Percentiles rank a stretch among this genome's conserved stretches.
These are phyloP conservation scores for Albophoma yamanashiensis DNA, from an alignment of 2,329 filamentous ascomycete genomes.

Conservation along the genomic window DNA sequence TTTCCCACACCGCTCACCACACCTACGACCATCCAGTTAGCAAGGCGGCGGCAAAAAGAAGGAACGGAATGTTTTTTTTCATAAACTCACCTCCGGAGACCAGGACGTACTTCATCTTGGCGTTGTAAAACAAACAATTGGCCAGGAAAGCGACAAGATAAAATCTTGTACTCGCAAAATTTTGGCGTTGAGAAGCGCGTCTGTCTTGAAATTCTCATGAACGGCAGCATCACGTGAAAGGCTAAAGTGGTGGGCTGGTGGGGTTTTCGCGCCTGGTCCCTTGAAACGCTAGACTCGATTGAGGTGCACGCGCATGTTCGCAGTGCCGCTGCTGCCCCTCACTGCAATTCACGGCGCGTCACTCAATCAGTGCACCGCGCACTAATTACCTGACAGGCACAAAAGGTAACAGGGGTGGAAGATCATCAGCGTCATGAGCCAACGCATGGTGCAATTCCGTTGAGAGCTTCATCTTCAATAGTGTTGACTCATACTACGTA, in stretches of 20 bases:
- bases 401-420: too few relatives aligned
- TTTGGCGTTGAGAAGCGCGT: background rate
- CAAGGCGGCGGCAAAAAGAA: background rate
- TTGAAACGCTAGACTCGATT: background rate
- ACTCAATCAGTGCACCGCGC: background rate
- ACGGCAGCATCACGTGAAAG: background rate
- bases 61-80: constrained; percentile 14
- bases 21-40: constrained; percentile 13
- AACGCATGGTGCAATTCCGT: background rate
- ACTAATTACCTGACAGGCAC: background rate
- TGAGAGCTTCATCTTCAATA: background rate
- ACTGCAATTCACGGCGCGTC: background rate
- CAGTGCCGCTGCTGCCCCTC: background rate
- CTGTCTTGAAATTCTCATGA: background rate
- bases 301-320: background rate
- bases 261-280: background rate
- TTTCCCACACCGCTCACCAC: constrained; percentile 38
- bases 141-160: constrained; percentile 1
- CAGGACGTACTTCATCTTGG: constrained; percentile 70
- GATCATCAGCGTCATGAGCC: background rate
- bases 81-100: constrained; percentile 56
- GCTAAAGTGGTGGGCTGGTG: background rate
- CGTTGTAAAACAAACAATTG: background rate
- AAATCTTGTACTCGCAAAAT: constrained; percentile 1
- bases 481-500: background rate